Base-by-base conservation (phyloP, 1,139 yeast genomes). In the Zygoascus sp. region DNA sequence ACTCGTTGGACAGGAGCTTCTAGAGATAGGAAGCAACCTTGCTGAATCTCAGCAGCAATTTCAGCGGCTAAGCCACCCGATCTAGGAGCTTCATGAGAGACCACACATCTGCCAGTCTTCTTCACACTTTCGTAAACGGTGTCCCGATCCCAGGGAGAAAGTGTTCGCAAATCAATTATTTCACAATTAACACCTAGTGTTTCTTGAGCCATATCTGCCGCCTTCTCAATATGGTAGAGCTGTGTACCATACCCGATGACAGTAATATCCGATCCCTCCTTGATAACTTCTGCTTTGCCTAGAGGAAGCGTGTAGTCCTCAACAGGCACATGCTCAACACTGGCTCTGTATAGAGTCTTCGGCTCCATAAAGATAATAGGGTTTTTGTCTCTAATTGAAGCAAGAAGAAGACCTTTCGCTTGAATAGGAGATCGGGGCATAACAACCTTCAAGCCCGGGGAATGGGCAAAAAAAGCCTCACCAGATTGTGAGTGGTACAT, bases 311-410 rank as follows among this genome's bases (percentile, higher is more conserved):
- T 59, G 48, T 60, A 65, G 50, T 65, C 69, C 10, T 51, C 65
- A 19, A 55, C 42, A 16, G 69, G 68, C 5, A 65, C 69, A 46
- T 62, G 62, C 50, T 65, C 69, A 16, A 58, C 60, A 37, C 63
- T 56, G 2, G 67, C 64, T 5, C 69, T 55, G 49, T 65, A 65
- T 25, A 65, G 58, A 10, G 62, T 61, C 54, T 65, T 65, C 32
- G 69, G 69, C 51, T 65, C 69, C 66, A 65, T 58, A 52, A 65
- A 65, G n/a, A 65, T 53, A 19, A 62, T 65, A 4, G 69, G 69
- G 49, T 65, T 64, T 19, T 48, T 55, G 42, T 58, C 57, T 17
- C 69, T 53, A 44, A 65, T 64, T 11, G 64, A 45, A 2, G 66
- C 58, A 40, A 65, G 54, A 17, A 65, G 53, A 25, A 65, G 53